Percentiles rank a stretch among this genome's conserved stretches.
phyloP scores from a whole-genome alignment of 1,284 basidiomycete genomes.

The Malassezia equina region DNA sequence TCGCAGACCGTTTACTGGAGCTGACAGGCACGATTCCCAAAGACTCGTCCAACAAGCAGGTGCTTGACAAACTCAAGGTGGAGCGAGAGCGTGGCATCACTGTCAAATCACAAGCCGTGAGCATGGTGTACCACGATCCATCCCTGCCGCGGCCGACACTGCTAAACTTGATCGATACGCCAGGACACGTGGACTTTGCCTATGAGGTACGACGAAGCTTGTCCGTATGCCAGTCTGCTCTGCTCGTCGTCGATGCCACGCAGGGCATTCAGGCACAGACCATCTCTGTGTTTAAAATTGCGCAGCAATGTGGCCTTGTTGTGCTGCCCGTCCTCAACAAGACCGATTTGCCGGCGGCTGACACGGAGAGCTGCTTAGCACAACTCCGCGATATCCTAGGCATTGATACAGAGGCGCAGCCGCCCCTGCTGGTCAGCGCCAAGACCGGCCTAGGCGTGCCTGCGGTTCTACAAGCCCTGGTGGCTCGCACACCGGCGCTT shows the following conservation, averaged over 20 bases:
- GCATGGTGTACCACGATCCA: slow-evolving; percentile 37
- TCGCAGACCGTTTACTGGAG: slow-evolving; percentile 47
- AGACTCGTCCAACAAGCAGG: slow-evolving; percentile 37
- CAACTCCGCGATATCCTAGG: slow-evolving; percentile 41
- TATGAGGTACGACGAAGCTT: slow-evolving; percentile 87
- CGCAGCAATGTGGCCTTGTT: slow-evolving; percentile 62
- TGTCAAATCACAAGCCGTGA: slow-evolving; percentile 53
- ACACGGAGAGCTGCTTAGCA: slow-evolving; percentile 22
- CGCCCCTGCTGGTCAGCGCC: slow-evolving; percentile 56
- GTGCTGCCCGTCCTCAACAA: slow-evolving; percentile 94
- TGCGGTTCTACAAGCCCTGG: slow-evolving; percentile 65
- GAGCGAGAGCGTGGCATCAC: slow-evolving; percentile 90
- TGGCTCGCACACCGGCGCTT: slow-evolving; percentile 56
- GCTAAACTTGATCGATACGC: slow-evolving; percentile 93
- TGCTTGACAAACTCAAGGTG: slow-evolving; percentile 62
- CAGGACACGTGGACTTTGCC: slow-evolving; percentile 51
- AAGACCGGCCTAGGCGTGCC: slow-evolving; percentile 80
- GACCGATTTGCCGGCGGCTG: slow-evolving; percentile 51
- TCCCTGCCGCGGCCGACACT: slow-evolving; percentile 50
- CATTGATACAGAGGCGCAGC: slow-evolving; percentile 54
- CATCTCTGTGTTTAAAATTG: slow-evolving; percentile 81
- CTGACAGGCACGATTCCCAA: slow-evolving; percentile 42
- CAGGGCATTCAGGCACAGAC: slow-evolving; percentile 98
- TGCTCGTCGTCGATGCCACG: slow-evolving; percentile 83
- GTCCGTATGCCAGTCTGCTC: slow-evolving; percentile 83